Base-by-base conservation (phyloP, 768 basidiomycete genomes). In the Naganishia friedmannii region DNA sequence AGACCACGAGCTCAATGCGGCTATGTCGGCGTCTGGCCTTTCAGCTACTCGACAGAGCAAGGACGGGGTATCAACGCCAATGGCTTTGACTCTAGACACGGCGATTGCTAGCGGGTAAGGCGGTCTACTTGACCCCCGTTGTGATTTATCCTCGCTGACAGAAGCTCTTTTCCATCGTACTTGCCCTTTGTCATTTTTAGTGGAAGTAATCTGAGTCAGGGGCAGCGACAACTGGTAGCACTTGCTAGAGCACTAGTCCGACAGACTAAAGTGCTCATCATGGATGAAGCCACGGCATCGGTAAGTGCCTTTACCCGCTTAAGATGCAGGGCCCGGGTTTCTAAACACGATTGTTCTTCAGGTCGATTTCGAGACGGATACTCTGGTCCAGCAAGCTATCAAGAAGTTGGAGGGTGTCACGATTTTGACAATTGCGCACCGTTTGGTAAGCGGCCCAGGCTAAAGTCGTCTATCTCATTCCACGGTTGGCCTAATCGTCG, bases 141-240 rank as follows among this genome's bases (percentile, higher is more conserved):
- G 21, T 31, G 15, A 7, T 5, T 29, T 10, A 6, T n/a, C n/a
- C n/a, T n/a, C 39, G n/a, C 42, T 28, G 68, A 55, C 26, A 31
- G 76, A 77, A 31, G 68, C 69, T 13, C 74, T 68, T 45, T 75
- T 77, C 9, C 69, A 72, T 73, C 32, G 71, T 77, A 4, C 68
- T 74, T 39, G 76, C 77, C 21, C 65, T 75, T 54, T 29, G 80
- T 82, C 12, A 78, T 75, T 1, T 74, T 76, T 13, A 82, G 82
- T 1, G 93, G 93, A 31, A 82, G 82, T 42, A 94, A 93, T 77
- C 75, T 93, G 70, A 77, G 77, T 69, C 76, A 77, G 6, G 79
- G 78, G 28, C 77, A 92, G 87, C 86, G n/a, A 86, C 87, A 88
- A 76, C 84, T 88, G 10, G 77, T 88, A 19, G 87, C 87, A 0